Base-by-base conservation (phyloP, 2,329 filamentous ascomycete species). In the Ilyonectria sp. region DNA sequence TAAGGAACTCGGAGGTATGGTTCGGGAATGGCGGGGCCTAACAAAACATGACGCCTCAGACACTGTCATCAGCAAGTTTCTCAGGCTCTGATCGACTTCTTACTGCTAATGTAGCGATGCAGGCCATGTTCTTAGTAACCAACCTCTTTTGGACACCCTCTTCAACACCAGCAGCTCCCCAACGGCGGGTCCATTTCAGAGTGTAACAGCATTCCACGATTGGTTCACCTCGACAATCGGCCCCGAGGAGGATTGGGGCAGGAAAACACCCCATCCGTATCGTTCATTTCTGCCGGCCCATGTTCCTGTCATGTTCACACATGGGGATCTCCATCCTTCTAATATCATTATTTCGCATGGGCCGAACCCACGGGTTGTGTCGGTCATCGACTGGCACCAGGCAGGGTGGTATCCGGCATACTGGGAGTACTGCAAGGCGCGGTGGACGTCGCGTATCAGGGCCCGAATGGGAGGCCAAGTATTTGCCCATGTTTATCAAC, bases 391-490 rank as follows among this genome's bases (percentile, higher is more conserved):
- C 26, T 79, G 76, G 74, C 72, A 69, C 23, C 74, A 77, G 53
- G 69, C 78, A 13, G 78, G 78, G 2, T 79, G 77, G 76, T 79
- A 79, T 69, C 78, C 79, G 6, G 70, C 67, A 23, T 79, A 80
- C 57, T 80, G 78, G 77, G 78, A 80, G 67, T 77, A 72, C 60
- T 77, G 70, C 40, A 79, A 79, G 69, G 69, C 70, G 26, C 72
- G 73, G 31, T 79, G 23, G 64, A 64, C 37, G 31, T 61, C 29
- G 68, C 58, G 17, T 35, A 21, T 74, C n/a, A 64, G 76, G 40
- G 75, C 78, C 78, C 53, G 77, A 81, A 69, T 81, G 78, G 77
- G 57, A 69, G 6, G 69, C 54, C 1, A 76, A 63, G 37, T 80
- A 79, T 59, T 61, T 82, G 56, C 79, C 77, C 35, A 44, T 67